phyloP scores from a whole-genome alignment of 306 rosid species.

The Begonia loranthoides region DNA sequence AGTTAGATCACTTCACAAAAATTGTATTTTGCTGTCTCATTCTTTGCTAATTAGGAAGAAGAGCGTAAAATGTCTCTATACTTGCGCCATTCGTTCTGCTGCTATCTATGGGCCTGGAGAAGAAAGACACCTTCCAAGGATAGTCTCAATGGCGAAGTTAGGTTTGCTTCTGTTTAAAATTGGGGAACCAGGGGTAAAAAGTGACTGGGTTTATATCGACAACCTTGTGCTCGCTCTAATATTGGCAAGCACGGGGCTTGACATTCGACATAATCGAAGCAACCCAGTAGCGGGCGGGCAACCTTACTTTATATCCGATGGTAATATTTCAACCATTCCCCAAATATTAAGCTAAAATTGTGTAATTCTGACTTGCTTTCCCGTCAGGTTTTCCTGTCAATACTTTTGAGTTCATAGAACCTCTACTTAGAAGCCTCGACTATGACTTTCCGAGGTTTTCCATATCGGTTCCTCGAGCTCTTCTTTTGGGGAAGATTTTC shows the following conservation, averaged over 20 bases:
- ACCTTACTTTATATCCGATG: constrained; percentile 85
- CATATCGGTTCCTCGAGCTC: constrained; percentile 46
- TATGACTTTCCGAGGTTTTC: constrained; percentile 50
- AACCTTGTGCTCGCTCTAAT: constrained; percentile 79
- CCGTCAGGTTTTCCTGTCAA: constrained; percentile 70
- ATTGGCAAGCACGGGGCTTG: constrained; percentile 93
- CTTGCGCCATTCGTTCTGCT: constrained; percentile 86
- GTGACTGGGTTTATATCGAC: constrained; percentile 87
- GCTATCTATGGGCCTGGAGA: constrained; percentile 95
- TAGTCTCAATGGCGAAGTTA: constrained; percentile 54
- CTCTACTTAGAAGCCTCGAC: constrained; percentile 63
- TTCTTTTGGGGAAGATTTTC: constrained; percentile 51
- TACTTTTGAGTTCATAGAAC: constrained; percentile 66
- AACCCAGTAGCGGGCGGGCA: constrained; percentile 76
- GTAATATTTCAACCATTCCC: constrained; percentile 22
- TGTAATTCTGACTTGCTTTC: constrained; percentile 1
- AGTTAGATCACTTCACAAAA: no score
- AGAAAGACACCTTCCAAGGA: constrained; percentile 89
- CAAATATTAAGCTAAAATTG: neutral
- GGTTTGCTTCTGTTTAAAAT: constrained; percentile 61
- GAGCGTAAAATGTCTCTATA: constrained; percentile 39
- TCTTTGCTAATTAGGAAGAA: constrained; percentile 26
- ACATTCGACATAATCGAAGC: constrained; percentile 27
- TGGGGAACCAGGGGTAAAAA: constrained; percentile 55
- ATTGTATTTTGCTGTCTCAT: no score